Evolutionary conservation across 2,329 filamentous ascomycete genomes (phyloP).

Genomic region (Tolypocladium pustulatum): DNA sequence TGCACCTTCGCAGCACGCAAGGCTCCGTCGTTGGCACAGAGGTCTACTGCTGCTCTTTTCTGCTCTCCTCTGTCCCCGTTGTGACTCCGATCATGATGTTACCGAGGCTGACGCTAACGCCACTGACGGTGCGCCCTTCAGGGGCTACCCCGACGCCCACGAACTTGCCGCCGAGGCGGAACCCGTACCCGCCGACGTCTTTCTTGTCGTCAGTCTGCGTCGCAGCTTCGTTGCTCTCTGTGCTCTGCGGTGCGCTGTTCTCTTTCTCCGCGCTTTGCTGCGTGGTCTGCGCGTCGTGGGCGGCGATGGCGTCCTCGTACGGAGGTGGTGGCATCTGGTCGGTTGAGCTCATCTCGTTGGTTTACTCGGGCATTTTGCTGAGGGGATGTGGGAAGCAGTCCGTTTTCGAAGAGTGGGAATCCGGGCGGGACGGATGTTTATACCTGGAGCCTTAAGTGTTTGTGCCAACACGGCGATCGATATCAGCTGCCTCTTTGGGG

Average conservation of each 20-base stretch:
- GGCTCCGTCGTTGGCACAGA: too few relatives aligned
- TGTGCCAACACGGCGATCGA: too few relatives aligned
- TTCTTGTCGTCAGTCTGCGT: too few relatives aligned
- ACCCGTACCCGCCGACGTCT: not conserved
- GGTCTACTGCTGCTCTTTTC: not conserved
- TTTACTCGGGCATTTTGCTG: too few relatives aligned
- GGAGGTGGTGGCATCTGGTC: not conserved
- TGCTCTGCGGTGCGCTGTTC: not conserved
- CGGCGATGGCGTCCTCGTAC: not conserved
- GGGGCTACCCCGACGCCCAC: not conserved
- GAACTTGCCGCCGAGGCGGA: not conserved
- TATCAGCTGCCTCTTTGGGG: too few relatives aligned
- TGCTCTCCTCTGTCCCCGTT: not conserved
- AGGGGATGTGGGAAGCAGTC: too few relatives aligned
- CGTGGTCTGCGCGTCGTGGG: not conserved
- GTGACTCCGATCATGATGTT: not conserved
- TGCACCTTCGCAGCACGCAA: too few relatives aligned
- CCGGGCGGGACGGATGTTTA: too few relatives aligned
- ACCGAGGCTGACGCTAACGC: not conserved
- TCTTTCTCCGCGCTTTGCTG: not conserved
- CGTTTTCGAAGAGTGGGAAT: too few relatives aligned
- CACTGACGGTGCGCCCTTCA: not conserved
- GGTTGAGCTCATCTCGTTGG: not conserved
- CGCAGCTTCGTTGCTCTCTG: not conserved
- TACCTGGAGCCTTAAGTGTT: too few relatives aligned